Evolutionary conservation across 140 eudicot species (phyloP).

Genomic region (Ambrosia hybrid): DNA sequence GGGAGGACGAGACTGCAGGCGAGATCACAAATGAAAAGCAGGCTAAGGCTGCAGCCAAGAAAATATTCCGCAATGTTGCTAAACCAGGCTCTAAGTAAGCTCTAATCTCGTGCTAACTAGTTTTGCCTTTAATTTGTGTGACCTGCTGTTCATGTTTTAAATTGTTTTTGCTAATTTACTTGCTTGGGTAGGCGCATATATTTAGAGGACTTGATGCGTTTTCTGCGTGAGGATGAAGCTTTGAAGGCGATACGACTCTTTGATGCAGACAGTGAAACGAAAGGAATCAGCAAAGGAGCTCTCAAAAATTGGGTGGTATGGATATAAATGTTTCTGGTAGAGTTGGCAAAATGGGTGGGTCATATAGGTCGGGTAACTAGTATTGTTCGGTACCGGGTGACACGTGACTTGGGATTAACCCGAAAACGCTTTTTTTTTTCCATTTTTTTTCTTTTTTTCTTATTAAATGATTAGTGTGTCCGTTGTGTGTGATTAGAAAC

Average conservation of each 20-base stretch:
- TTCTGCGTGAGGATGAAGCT: constrained; percentile 54
- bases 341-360: constrained; percentile 1
- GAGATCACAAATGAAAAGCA: constrained; percentile 49
- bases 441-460: too few species aligned
- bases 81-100: constrained; percentile 42
- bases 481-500: too few species aligned
- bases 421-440: too few species aligned
- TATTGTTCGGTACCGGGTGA: not conserved
- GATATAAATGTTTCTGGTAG: not conserved
- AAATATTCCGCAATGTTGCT: constrained; percentile 48
- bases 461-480: too few species aligned
- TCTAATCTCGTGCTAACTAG: not conserved
- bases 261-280: constrained; percentile 39
- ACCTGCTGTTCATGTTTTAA: not conserved
- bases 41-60: constrained; percentile 60
- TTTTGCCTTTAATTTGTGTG: not conserved
- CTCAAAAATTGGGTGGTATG: constrained; percentile 59
- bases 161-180: not conserved
- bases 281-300: constrained; percentile 43
- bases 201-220: constrained; percentile 46
- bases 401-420: not conserved
- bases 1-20: constrained; percentile 65
- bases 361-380: not conserved
- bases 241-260: constrained; percentile 44
- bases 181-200: constrained; percentile 31